Percentiles rank a stretch among this genome's conserved stretches.
phyloP scores from a whole-genome alignment of 1,284 basidiomycete species.

The Fomitopsis betulina region DNA sequence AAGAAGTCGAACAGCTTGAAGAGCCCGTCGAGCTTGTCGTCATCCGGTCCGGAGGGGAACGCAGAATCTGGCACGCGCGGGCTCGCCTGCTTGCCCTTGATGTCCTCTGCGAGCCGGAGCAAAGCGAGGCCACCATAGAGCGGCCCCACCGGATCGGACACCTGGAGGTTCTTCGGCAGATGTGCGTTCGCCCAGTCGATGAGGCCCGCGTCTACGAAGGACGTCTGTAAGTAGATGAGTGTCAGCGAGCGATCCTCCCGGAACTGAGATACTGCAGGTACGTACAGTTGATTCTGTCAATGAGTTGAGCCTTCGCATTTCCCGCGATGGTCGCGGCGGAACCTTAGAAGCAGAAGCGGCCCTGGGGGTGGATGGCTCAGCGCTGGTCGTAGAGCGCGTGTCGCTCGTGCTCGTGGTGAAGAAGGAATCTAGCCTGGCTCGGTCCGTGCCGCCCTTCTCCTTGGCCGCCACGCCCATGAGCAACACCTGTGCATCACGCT shows the following conservation, averaged over 20 bases:
- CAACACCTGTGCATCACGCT: conserved; percentile 77
- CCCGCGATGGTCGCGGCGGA: conserved; percentile 61
- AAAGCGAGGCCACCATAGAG: conserved; percentile 68
- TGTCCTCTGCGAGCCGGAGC: conserved; percentile 71
- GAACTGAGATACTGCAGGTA: neutral
- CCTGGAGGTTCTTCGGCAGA: conserved; percentile 65
- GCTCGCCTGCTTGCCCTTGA: conserved; percentile 62
- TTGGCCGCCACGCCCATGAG: conserved; percentile 62
- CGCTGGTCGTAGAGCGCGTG: conserved; percentile 21
- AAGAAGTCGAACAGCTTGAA: conserved; percentile 88
- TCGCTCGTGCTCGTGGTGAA: conserved; percentile 37
- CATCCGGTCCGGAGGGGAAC: conserved; percentile 62
- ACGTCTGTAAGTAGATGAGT: conserved; percentile 18
- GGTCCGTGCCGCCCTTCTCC: conserved; percentile 37
- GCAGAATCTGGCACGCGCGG: conserved; percentile 75
- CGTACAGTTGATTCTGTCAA: conserved; percentile 30
- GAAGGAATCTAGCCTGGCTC: conserved; percentile 48
- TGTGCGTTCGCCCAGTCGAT: conserved; percentile 86
- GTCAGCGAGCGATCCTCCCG: neutral
- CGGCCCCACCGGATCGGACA: conserved; percentile 46
- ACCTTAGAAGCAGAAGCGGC: conserved; percentile 19
- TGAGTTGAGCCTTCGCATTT: conserved; percentile 44
- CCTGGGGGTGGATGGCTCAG: conserved; percentile 14
- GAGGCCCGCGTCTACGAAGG: conserved; percentile 45
- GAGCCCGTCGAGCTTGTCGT: conserved; percentile 84